These are phyloP conservation scores for Priceomyces melissophilus DNA, from an alignment of 805 yeast genomes.

Conservation along the genomic window DNA sequence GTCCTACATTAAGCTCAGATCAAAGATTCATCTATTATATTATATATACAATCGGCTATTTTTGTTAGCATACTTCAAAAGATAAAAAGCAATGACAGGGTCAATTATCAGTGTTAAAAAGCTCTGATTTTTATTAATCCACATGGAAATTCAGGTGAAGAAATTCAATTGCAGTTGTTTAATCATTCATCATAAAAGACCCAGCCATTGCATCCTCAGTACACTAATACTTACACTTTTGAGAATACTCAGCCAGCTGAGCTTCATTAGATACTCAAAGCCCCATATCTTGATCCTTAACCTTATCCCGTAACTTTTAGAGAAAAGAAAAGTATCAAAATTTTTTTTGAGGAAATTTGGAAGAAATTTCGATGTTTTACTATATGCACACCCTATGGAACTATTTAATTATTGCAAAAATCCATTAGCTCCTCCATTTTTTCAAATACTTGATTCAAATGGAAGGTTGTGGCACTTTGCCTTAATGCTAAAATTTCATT, in stretches of 20 bases:
- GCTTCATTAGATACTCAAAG: no score
- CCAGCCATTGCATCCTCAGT: slow-evolving; percentile 4
- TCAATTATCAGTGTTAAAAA: slow-evolving; percentile 61
- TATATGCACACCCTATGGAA: slow-evolving; percentile 1
- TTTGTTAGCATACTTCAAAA: no score
- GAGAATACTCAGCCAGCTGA: no score
- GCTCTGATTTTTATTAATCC: slow-evolving; percentile 59
- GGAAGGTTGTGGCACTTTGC: not conserved
- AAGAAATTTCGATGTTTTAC: not conserved
- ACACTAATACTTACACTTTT: not conserved
- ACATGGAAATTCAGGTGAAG: slow-evolving; percentile 66
- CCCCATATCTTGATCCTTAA: no score
- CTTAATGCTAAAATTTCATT: not conserved
- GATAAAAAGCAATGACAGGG: not conserved
- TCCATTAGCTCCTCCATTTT: not conserved
- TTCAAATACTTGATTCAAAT: slow-evolving; percentile 1
- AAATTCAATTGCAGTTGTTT: slow-evolving; percentile 49
- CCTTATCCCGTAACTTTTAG: no score
- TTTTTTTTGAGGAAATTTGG: not conserved
- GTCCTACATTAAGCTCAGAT: no score
- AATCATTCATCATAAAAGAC: slow-evolving; percentile 28
- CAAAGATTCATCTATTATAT: no score
- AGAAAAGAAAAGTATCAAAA: not conserved
- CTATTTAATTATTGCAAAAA: not conserved
- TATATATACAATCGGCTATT: no score